Conservation (phyloP, 306 rosid genomes). For the Quercus gilva region DNA sequence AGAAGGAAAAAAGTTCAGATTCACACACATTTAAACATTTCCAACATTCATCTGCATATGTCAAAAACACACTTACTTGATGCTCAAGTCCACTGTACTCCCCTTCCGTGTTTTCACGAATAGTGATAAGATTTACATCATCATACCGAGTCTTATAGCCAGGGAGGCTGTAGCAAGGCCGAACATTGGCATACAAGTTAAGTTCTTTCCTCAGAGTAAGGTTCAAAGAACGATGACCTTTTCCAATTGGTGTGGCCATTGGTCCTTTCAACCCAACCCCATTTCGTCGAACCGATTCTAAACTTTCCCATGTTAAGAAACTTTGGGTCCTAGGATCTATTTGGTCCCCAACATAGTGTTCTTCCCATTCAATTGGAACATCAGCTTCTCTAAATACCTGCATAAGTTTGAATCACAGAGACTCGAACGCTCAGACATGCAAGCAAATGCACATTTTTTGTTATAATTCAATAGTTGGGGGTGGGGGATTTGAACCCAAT, state of each 20-base stretch:
- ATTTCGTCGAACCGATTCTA: conserved; percentile 79
- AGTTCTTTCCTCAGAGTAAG: conserved; percentile 97
- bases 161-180: conserved; percentile 93
- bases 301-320: conserved; percentile 96
- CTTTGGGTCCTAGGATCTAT: conserved; percentile 93
- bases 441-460: neutral
- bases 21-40: conserved; percentile 15
- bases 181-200: conserved; percentile 90
- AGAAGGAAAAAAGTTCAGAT: conserved; percentile 15
- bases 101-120: conserved; percentile 97
- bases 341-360: conserved; percentile 73
- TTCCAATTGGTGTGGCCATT: conserved; percentile 98
- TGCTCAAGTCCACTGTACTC: conserved; percentile 99
- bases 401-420: neutral
- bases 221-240: conserved; percentile 95
- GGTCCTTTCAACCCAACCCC: conserved; percentile 97
- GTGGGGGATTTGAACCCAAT: too few relatives aligned
- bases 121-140: conserved; percentile 83
- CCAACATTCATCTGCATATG: neutral
- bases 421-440: neutral
- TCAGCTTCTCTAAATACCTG: conserved; percentile 77
- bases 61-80: conserved; percentile 59
- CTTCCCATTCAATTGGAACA: conserved; percentile 97
- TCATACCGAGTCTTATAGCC: conserved; percentile 96
- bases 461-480: too few relatives aligned